Evolutionary conservation across 441 rosid species (phyloP).

Genomic region (Jatropha podagrica): DNA sequence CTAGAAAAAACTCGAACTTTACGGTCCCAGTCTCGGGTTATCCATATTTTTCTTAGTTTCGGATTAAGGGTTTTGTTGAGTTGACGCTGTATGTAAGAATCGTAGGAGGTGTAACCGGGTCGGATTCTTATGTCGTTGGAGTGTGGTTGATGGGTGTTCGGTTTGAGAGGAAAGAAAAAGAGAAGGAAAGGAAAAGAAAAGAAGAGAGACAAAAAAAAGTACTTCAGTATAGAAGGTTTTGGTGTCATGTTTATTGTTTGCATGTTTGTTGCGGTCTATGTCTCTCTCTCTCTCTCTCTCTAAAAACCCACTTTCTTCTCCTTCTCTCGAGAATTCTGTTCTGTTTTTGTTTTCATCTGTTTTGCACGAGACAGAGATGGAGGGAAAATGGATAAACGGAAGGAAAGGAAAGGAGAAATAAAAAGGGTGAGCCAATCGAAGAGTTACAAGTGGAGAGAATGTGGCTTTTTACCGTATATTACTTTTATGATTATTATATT

Average conservation of each 20-base stretch:
- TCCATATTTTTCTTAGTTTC: constrained; percentile 68
- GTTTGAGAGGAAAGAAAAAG: constrained; percentile 30
- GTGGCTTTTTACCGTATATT: too few relatives aligned
- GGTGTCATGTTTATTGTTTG: constrained; percentile 35
- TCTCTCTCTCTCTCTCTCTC: not conserved
- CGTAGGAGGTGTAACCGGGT: constrained; percentile 73
- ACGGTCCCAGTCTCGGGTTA: constrained; percentile 85
- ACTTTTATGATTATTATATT: too few relatives aligned
- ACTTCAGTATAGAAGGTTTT: constrained; percentile 37
- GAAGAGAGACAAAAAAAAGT: constrained; percentile 42
- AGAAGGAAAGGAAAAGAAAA: constrained; percentile 32
- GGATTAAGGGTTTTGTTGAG: constrained; percentile 92
- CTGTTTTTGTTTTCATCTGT: not conserved
- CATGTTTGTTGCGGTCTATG: not conserved
- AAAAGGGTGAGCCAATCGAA: too few relatives aligned
- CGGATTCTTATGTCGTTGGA: constrained; percentile 44
- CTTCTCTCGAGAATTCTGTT: not conserved
- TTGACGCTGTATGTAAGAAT: constrained; percentile 77
- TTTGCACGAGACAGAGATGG: not conserved
- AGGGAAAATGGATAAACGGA: not conserved
- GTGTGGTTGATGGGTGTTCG: not conserved
- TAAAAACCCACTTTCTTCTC: not conserved
- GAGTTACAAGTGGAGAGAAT: too few relatives aligned
- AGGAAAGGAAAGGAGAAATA: not conserved
- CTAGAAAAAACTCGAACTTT: constrained; percentile 63